phyloP scores from a whole-genome alignment of 129 eudicot genomes.

The Rutidosis leptorrhynchoides region DNA sequence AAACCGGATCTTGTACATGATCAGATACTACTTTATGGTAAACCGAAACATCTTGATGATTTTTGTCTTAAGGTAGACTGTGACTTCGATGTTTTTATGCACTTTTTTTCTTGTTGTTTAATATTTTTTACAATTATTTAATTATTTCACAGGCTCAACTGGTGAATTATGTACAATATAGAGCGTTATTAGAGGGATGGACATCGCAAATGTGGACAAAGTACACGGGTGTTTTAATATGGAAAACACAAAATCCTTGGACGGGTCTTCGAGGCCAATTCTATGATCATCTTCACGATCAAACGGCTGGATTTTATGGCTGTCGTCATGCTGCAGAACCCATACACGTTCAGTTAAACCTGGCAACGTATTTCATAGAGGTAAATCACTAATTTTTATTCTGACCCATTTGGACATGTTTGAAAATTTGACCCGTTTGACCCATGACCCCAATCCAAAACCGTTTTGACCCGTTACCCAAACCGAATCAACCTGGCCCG shows the following conservation, averaged over 20 bases:
- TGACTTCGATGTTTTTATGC: constrained; percentile 6
- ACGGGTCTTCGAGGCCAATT: constrained; percentile 95
- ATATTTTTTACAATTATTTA: too few species aligned
- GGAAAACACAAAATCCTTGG: constrained; percentile 99
- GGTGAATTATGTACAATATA: constrained; percentile 79
- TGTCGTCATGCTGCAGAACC: constrained; percentile 98
- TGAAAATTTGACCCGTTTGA: too few species aligned
- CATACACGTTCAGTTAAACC: constrained; percentile 87
- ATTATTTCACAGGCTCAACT: constrained; percentile 65
- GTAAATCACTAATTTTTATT: constrained; percentile 36
- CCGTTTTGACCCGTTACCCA: not conserved
- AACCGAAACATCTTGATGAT: constrained; percentile 86
- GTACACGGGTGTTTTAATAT: constrained; percentile 86
- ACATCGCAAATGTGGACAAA: constrained; percentile 97
- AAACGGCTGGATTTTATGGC: constrained; percentile 96
- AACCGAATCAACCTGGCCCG: not conserved
- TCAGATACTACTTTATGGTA: constrained; percentile 78
- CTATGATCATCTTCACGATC: constrained; percentile 94
- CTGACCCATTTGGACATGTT: too few species aligned
- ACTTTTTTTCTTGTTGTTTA: not conserved
- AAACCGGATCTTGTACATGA: constrained; percentile 87
- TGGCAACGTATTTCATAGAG: constrained; percentile 75
- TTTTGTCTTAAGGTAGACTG: constrained; percentile 82
- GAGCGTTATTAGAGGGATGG: constrained; percentile 94
- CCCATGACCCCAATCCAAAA: too few species aligned